Evolutionary conservation across 805 yeast species (phyloP).

Genomic region (Candida saitoana): DNA sequence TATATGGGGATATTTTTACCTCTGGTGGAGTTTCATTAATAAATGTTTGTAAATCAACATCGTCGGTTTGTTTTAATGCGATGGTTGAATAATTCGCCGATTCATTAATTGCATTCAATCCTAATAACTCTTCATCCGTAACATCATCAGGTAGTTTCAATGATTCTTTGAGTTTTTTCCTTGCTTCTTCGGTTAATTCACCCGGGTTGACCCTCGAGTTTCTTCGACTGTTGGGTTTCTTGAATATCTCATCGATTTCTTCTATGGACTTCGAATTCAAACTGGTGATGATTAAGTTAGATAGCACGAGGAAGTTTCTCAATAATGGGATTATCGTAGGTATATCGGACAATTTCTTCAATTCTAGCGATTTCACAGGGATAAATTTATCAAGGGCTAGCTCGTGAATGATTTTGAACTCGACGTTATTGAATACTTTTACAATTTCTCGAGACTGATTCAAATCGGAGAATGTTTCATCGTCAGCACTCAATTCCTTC

Average conservation of each 20-base stretch:
- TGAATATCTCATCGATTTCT: slow-evolving; percentile 5
- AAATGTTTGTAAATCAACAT: slow-evolving; percentile 22
- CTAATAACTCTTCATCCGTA: slow-evolving; percentile 36
- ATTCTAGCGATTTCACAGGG: slow-evolving; percentile 18
- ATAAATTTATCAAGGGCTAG: slow-evolving; percentile 17
- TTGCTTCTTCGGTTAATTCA: slow-evolving; percentile 19
- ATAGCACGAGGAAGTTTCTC: slow-evolving; percentile 28
- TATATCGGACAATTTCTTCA: slow-evolving; percentile 23
- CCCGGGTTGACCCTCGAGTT: slow-evolving; percentile 8
- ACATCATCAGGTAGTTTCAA: slow-evolving; percentile 33
- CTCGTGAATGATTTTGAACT: slow-evolving; percentile 9
- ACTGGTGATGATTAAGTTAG: slow-evolving; percentile 14
- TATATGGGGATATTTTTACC: slow-evolving; percentile 1
- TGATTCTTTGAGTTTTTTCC: slow-evolving; percentile 29
- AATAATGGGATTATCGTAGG: slow-evolving; percentile 23
- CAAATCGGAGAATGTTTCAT: slow-evolving; percentile 1
- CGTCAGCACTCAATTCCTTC: background rate
- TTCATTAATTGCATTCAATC: slow-evolving; percentile 28
- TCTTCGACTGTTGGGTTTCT: slow-evolving; percentile 8
- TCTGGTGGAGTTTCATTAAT: slow-evolving; percentile 13
- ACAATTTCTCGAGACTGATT: slow-evolving; percentile 3
- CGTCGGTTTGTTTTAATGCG: slow-evolving; percentile 13
- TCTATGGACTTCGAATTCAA: background rate
- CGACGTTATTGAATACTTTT: slow-evolving; percentile 2
- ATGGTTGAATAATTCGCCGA: slow-evolving; percentile 16